Percentiles rank a stretch among this genome's conserved stretches.
Evolutionary conservation across 2,329 filamentous ascomycete species (phyloP).

Genomic region (Chrysosporium keratinophilum): DNA sequence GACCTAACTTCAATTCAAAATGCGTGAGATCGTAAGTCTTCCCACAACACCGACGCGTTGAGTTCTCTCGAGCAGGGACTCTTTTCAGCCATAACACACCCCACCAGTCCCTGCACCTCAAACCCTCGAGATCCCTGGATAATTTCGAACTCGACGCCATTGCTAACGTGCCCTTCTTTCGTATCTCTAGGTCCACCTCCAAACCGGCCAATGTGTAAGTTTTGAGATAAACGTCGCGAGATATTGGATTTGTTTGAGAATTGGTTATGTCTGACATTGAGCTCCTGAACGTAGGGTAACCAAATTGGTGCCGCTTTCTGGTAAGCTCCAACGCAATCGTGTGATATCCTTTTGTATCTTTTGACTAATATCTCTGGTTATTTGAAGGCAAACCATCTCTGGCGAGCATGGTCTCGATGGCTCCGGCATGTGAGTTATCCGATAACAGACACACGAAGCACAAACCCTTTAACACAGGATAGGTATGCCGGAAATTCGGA

Average conservation of each 20-base stretch:
- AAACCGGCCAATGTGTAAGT: conserved; percentile 99
- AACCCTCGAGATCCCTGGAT: conserved; percentile 11
- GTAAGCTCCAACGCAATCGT: conserved; percentile 42
- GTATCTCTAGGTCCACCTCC: conserved; percentile 79
- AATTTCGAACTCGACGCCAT: background rate
- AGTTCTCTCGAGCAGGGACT: conserved; percentile 17
- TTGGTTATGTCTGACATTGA: conserved; percentile 24
- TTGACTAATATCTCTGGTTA: conserved; percentile 1
- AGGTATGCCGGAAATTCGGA: conserved; percentile 16
- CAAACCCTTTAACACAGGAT: background rate
- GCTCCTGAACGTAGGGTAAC: conserved; percentile 63
- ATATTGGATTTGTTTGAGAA: conserved; percentile 1
- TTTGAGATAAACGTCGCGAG: conserved; percentile 13
- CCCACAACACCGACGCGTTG: conserved; percentile 28
- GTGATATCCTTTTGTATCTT: background rate
- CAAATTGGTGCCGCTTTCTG: conserved; percentile 99
- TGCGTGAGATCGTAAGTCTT: conserved; percentile 63
- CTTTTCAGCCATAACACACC: conserved; percentile 18
- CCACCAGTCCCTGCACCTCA: conserved; percentile 22
- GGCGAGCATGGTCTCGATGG: conserved; percentile 16
- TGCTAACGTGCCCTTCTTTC: conserved; percentile 30
- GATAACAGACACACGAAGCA: background rate
- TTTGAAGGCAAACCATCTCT: conserved; percentile 15
- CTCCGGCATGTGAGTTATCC: conserved; percentile 14
- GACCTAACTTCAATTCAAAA: conserved; percentile 37